Evolutionary conservation across 2,329 filamentous ascomycete genomes (phyloP).

Genomic region (Podosphaera leucotricha): DNA sequence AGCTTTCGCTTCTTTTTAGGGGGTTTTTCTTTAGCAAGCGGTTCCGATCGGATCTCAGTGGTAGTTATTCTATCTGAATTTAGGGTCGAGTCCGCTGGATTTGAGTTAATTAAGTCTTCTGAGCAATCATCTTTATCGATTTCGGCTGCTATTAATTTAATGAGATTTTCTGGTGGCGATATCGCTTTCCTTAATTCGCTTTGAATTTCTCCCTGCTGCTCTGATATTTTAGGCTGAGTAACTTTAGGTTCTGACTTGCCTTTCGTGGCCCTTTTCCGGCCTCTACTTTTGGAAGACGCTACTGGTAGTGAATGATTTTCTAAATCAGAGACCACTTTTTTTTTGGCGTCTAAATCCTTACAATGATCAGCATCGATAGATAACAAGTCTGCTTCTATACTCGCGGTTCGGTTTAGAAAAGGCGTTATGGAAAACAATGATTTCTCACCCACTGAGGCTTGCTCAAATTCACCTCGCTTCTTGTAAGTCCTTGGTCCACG

Average conservation of each 20-base stretch:
- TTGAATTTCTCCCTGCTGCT: constrained; percentile 14
- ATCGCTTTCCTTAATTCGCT: background rate
- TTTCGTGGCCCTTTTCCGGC: constrained; percentile 8
- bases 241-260: constrained; percentile 13
- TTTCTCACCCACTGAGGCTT: constrained; percentile 52
- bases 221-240: constrained; percentile 16
- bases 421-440: constrained; percentile 87
- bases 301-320: constrained; percentile 1
- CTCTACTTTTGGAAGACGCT: constrained; percentile 5
- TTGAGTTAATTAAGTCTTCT: constrained; percentile 14
- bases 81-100: background rate
- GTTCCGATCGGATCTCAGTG: constrained; percentile 3
- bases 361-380: background rate
- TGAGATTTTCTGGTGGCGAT: constrained; percentile 9
- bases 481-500: constrained; percentile 20
- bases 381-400: constrained; percentile 22
- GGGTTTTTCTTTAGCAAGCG: constrained; percentile 16
- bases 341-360: background rate
- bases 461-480: constrained; percentile 33
- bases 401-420: constrained; percentile 58
- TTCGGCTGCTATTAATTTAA: constrained; percentile 20
- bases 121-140: constrained; percentile 11
- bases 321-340: background rate
- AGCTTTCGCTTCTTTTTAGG: constrained; percentile 52
- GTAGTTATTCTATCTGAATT: background rate